phyloP scores from a whole-genome alignment of 805 yeast species.

The Wickerhamomyces bovis region DNA sequence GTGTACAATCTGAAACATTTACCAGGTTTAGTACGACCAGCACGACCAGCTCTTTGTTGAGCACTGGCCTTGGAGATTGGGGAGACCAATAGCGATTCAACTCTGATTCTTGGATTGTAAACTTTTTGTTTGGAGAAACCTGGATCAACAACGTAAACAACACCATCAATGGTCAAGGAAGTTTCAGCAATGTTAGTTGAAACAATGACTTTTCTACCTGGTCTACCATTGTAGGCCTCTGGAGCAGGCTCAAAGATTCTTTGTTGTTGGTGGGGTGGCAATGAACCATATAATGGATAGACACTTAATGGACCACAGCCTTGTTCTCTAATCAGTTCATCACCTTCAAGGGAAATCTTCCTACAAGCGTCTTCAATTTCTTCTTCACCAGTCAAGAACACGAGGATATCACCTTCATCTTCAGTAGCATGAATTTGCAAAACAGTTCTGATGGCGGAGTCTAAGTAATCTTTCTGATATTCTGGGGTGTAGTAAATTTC shows the following conservation, averaged over 20 bases:
- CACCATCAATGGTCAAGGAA: conserved; percentile 94
- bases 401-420: conserved; percentile 81
- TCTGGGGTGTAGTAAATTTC: conserved; percentile 97
- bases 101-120: conserved; percentile 93
- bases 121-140: conserved; percentile 96
- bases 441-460: conserved; percentile 92
- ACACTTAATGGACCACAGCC: conserved; percentile 85
- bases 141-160: conserved; percentile 95
- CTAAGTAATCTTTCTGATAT: conserved; percentile 89
- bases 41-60: conserved; percentile 99
- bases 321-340: conserved; percentile 82
- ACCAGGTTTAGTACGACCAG: conserved; percentile 98
- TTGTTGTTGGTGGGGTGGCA: conserved; percentile 95
- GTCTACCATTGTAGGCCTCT: conserved; percentile 66
- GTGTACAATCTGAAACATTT: conserved; percentile 95
- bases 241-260: conserved; percentile 89
- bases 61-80: conserved; percentile 97
- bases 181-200: conserved; percentile 98
- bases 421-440: conserved; percentile 96
- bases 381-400: conserved; percentile 93
- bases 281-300: conserved; percentile 92
- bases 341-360: conserved; percentile 81
- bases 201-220: conserved; percentile 91
- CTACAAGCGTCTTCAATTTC: conserved; percentile 97
- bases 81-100: conserved; percentile 87